Evolutionary conservation across 805 yeast genomes (phyloP).

Genomic region (Metschnikowia corniflorae): DNA sequence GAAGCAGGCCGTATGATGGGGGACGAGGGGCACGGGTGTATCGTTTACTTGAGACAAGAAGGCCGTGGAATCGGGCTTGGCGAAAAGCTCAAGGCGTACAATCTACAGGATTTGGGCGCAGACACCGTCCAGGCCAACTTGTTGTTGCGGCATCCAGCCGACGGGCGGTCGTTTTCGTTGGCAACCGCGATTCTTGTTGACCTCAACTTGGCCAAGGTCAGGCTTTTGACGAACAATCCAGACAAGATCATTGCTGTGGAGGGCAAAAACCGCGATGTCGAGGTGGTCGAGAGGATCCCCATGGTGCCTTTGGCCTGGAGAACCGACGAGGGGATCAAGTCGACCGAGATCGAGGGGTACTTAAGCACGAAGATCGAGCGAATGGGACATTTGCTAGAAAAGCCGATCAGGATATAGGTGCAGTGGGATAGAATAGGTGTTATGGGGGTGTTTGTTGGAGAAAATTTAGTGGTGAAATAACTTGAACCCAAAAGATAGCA

Average conservation of each 20-base stretch:
- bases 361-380: constrained; percentile 90
- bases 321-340: constrained; percentile 59
- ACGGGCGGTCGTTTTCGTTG: constrained; percentile 87
- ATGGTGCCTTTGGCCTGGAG: constrained; percentile 97
- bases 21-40: constrained; percentile 81
- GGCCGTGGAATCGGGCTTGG: constrained; percentile 99
- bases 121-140: constrained; percentile 97
- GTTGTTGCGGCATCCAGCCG: constrained; percentile 93
- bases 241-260: constrained; percentile 95
- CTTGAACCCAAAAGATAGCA: no score
- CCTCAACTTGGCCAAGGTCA: constrained; percentile 67
- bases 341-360: constrained; percentile 89
- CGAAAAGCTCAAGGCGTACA: constrained; percentile 94
- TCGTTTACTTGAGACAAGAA: constrained; percentile 93
- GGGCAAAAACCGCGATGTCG: constrained; percentile 70
- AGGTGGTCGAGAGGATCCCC: constrained; percentile 86
- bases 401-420: constrained; percentile 30
- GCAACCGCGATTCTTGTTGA: constrained; percentile 93
- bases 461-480: no score
- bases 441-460: no score
- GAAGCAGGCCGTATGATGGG: constrained; percentile 97
- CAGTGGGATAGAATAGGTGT: not conserved
- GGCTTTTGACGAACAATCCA: constrained; percentile 89
- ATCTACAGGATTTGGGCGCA: constrained; percentile 95
- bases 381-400: constrained; percentile 89